Conservation (phyloP, 169 alveolate genomes). For the Plasmodium vinckei region DNA sequence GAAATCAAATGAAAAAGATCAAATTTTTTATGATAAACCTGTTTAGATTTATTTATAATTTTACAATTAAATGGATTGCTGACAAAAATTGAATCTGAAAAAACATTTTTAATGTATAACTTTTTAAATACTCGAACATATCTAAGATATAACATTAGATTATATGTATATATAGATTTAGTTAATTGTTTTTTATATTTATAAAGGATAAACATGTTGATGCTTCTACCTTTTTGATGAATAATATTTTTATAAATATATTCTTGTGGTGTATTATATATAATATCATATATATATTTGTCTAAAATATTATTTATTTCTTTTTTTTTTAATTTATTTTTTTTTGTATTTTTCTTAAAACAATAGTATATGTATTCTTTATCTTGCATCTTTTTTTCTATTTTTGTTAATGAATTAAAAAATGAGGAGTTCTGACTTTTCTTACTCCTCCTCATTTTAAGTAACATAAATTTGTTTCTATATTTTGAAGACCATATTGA, state of each 20-base stretch:
- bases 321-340: background rate
- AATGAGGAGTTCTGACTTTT: background rate
- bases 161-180: background rate
- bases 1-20: conserved; percentile 19
- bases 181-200: conserved; percentile 31
- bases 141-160: conserved; percentile 24
- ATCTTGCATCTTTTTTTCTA: background rate
- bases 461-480: too few species aligned
- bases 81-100: too few species aligned
- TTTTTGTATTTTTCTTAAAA: background rate
- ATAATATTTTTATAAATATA: conserved; percentile 37
- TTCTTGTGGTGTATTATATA: conserved; percentile 45
- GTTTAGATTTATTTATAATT: background rate
- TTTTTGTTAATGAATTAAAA: conserved; percentile 1
- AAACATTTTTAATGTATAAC: background rate
- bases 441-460: background rate
- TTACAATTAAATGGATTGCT: too few species aligned
- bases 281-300: conserved; percentile 22
- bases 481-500: too few species aligned
- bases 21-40: background rate
- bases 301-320: conserved; percentile 2
- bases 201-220: conserved; percentile 32
- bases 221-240: conserved; percentile 3
- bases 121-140: conserved; percentile 15
- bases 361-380: background rate